Evolutionary conservation across 2,329 filamentous ascomycete genomes (phyloP).

Genomic region (Immersiporthe knoxdaviesiana): DNA sequence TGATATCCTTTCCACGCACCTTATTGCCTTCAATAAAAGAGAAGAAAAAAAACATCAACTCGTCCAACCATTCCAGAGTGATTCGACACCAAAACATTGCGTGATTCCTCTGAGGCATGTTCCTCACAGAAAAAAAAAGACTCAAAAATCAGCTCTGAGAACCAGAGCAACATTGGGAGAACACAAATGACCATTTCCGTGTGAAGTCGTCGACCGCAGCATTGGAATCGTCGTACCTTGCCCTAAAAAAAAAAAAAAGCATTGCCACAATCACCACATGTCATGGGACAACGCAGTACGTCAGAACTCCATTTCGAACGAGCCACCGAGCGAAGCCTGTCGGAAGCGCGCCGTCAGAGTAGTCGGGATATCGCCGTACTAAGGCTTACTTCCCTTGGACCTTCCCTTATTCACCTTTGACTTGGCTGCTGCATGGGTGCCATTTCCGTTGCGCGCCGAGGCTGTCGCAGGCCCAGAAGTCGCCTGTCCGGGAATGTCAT

Average conservation of each 20-base stretch:
- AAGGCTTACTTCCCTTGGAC: slow-evolving; percentile 28
- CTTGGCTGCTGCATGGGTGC: slow-evolving; percentile 18
- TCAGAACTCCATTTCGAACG: slow-evolving; percentile 30
- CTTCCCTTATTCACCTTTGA: slow-evolving; percentile 24
- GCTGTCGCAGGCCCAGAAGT: slow-evolving; percentile 34
- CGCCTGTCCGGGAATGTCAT: slow-evolving; percentile 39
- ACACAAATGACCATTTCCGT: not conserved
- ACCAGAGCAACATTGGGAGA: not conserved
- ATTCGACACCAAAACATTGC: not conserved
- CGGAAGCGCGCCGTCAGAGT: slow-evolving; percentile 24
- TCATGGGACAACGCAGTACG: not conserved
- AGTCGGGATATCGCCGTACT: slow-evolving; percentile 24
- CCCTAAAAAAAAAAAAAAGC: no score
- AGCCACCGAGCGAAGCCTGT: slow-evolving; percentile 23
- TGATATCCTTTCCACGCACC: not conserved
- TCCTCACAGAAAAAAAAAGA: not conserved
- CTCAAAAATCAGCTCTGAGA: not conserved
- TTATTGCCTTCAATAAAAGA: not conserved
- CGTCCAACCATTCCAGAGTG: not conserved
- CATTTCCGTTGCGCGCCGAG: slow-evolving; percentile 20
- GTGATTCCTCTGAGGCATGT: not conserved
- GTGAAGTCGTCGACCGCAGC: not conserved
- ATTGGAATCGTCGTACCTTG: not conserved
- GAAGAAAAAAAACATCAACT: not conserved
- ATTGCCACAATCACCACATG: not conserved